Conservation (phyloP, 495 filamentous ascomycete species). For the Astrocystis sublimbata region DNA sequence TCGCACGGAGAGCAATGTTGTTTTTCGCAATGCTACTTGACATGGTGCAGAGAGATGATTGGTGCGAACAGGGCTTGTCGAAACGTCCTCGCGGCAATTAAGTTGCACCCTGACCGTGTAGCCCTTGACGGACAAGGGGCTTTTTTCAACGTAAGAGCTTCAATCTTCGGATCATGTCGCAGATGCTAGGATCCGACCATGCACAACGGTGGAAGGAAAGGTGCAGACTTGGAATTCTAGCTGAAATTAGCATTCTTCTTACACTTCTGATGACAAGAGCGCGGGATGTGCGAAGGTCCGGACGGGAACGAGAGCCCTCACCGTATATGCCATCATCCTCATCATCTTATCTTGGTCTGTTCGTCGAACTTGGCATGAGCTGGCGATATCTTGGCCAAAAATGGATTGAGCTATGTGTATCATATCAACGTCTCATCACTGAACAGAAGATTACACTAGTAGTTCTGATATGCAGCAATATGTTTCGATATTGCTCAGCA, state of each 20-base stretch:
- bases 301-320: background rate
- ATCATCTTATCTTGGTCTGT: background rate
- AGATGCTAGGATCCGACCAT: conserved; percentile 9
- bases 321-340: background rate
- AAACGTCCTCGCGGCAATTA: conserved; percentile 8
- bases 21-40: background rate
- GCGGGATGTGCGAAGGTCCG: conserved; percentile 9
- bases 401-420: background rate
- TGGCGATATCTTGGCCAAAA: background rate
- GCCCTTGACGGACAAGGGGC: conserved; percentile 6
- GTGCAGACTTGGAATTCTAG: background rate
- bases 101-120: background rate
- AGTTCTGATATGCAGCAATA: background rate
- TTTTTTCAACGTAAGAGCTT: background rate
- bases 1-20: background rate
- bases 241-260: conserved; percentile 1
- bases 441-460: background rate
- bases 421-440: background rate
- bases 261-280: conserved; percentile 4
- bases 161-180: conserved; percentile 6
- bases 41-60: background rate
- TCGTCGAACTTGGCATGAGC: background rate
- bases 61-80: background rate
- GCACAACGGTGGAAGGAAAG: background rate
- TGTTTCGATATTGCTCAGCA: background rate